Evolutionary conservation across 768 basidiomycete species (phyloP), one percentile per base, ranked within the genome.

Genomic region (Dendrothele bispora): DNA sequence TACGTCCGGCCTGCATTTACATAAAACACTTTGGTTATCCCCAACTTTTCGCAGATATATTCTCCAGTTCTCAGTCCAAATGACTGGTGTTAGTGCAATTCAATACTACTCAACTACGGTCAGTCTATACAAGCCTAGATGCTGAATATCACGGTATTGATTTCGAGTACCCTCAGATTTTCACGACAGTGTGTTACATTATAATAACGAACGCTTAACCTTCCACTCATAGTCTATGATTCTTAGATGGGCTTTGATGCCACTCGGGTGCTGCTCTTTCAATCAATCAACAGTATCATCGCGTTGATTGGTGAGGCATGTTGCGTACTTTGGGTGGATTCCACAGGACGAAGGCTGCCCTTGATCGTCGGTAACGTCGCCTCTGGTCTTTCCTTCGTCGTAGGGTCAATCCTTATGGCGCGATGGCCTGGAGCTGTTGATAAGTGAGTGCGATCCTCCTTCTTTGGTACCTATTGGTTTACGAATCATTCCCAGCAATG

Each of bases 11-110:
- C 66, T n/a, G 52, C 26, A 43, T 53, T 21, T 26, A 50, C 50
- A 36, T 53, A 56, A 8, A 36, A 57, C 27, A n/a, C n/a, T n/a
- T n/a, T n/a, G n/a, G n/a, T n/a, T n/a, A n/a, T n/a, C n/a, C n/a
- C n/a, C n/a, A n/a, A n/a, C n/a, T n/a, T 42, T 54, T 27, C 52
- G 55, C 46, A 70, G 61, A 30, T 71, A 68, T 50, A 73, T 76
- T 34, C 61, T 77, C 2, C 75, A 82, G 57, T 79, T 79, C 55
- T 77, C 75, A 7, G 78, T 80, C 7, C 81, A 83, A 54, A 80
- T 81, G 77, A 83, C 81, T 7, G 80, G 74, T 61, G 71, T 80
- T 45, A 77, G 74, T 41, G 77, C 74, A 30, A 79, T 83, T 32
- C 78, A 80, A 52, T 79, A 78, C 60, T 79, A 77, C 56, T 75